Conservation (phyloP, 768 basidiomycete species). For the Agrocybe pediades region DNA sequence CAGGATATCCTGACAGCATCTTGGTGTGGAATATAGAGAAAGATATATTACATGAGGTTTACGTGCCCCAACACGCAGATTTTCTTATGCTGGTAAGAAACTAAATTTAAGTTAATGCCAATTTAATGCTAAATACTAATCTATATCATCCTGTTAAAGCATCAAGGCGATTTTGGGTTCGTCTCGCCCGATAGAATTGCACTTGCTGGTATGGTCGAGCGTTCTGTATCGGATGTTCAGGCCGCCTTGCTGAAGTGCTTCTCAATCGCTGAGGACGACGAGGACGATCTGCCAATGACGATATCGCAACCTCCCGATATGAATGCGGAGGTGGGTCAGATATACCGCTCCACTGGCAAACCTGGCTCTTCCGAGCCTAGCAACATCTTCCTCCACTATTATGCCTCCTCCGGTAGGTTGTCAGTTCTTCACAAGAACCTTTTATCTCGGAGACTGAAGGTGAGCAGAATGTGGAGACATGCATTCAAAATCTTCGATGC, state of each 20-base stretch:
- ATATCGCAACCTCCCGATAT: background rate
- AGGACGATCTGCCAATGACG: background rate
- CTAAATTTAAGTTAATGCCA: background rate
- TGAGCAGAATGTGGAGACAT: background rate
- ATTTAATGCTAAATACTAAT: background rate
- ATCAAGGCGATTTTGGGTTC: background rate
- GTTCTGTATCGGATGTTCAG: background rate
- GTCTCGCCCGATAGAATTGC: background rate
- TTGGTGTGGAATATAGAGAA: background rate
- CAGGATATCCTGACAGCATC: background rate
- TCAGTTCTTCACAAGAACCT: background rate
- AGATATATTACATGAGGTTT: background rate
- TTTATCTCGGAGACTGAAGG: background rate
- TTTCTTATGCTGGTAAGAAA: background rate
- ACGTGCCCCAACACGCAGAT: background rate
- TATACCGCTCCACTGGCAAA: background rate
- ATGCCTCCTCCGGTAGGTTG: background rate
- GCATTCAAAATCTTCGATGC: no score
- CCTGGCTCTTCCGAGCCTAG: background rate
- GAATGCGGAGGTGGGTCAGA: background rate
- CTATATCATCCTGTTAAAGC: background rate
- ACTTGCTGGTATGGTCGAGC: background rate
- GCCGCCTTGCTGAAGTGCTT: background rate
- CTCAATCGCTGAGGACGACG: background rate
- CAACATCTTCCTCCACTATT: background rate